Base-by-base conservation (phyloP, 2,329 filamentous ascomycete species). In the Alternaria arbusti region DNA sequence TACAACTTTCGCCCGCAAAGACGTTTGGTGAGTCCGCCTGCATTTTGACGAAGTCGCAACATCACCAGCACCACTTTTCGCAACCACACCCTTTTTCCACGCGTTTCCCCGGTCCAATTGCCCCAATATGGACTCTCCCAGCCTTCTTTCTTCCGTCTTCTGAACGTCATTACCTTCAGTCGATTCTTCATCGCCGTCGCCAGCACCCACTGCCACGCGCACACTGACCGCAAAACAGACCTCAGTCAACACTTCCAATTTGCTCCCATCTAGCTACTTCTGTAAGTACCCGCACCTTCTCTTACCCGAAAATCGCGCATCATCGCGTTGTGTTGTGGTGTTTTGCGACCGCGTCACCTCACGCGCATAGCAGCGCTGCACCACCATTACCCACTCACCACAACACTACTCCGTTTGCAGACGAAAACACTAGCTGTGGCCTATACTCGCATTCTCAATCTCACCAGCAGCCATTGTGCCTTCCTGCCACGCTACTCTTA, bases 21-120 rank as follows among this genome's bases (percentile, higher is more conserved):
- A 64, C 67, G 57, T 72, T 71, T 73, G 73, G 77, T 78, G 66
- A 73, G 77, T 79, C 67, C 66, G 75, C 76, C 72, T 74, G 67
- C 20, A 63, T 54, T 54, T 54, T 54, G 55, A 49, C 60, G 12
- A 59, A 62, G 56, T 69, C 61, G 61, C 66, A 67, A 54, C 64
- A 62, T 54, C 57, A 56, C 61, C 62, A 71, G 62, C 68, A 69
- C 63, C 69, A 64, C 68, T 65, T 70, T 68, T 66, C 69, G 67
- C 70, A 70, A 71, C 73, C 67, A 69, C 66, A 66, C 65, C 62
- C 62, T 70, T 74, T 75, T 75, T 72, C 57, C 60, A 70, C 74
- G 72, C 75, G 67, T 79, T 76, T 77, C 73, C 69, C 70, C 66
- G 67, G 65, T 62, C 61, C 69, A 63, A 71, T 74, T 73, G 72